Evolutionary conservation across 305 asterid genomes (phyloP).

Genomic region (Fraxinus sp.): DNA sequence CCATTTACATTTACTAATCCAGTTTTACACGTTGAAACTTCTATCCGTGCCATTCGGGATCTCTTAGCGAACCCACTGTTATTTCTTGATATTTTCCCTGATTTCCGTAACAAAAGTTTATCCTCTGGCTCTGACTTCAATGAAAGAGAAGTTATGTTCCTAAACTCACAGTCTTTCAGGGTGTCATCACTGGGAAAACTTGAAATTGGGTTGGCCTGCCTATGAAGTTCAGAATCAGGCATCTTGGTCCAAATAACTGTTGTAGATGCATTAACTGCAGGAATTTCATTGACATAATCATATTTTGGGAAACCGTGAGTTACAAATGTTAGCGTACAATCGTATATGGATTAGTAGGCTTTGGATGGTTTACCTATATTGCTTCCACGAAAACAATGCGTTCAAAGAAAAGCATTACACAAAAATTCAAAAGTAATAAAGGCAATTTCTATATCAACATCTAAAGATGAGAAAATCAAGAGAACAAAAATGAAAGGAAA

Average conservation of each 20-base stretch:
- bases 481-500: background rate
- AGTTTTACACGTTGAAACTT: background rate
- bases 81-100: constrained; percentile 3
- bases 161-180: background rate
- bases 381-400: background rate
- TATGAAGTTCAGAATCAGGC: constrained; percentile 10
- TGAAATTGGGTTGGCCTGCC: background rate
- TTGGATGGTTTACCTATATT: background rate
- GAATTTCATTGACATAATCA: background rate
- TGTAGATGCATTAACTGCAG: background rate
- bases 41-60: constrained; percentile 4
- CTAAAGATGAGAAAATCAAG: background rate
- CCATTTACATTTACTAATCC: constrained; percentile 11
- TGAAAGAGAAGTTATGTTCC: background rate
- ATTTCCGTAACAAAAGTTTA: background rate
- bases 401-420: background rate
- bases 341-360: background rate
- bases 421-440: background rate
- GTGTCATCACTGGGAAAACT: background rate
- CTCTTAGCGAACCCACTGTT: constrained; percentile 11
- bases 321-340: background rate
- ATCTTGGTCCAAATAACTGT: background rate
- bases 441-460: background rate
- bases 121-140: constrained; percentile 5
- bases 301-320: background rate